These are phyloP conservation scores for Beauveria varroae DNA, from an alignment of 2,329 filamentous ascomycete species.

Conservation along the genomic window DNA sequence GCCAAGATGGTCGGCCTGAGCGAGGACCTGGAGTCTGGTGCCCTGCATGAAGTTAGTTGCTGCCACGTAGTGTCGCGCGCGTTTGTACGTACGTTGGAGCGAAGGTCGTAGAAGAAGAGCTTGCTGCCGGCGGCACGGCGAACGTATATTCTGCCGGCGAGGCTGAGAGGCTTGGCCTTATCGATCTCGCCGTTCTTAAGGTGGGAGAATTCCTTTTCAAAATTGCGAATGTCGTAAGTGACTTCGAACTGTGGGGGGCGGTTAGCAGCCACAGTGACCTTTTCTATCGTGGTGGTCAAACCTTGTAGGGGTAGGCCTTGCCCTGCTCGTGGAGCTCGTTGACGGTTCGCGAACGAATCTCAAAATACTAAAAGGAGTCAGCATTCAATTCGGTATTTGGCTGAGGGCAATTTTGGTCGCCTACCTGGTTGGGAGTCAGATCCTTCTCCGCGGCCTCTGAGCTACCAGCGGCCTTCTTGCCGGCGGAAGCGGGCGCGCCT, in stretches of 20 bases:
- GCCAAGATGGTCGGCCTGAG: constrained; percentile 71
- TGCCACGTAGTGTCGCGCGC: background rate
- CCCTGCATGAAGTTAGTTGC: constrained; percentile 27
- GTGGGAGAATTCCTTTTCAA: constrained; percentile 66
- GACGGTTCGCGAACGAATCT: constrained; percentile 81
- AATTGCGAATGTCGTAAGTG: constrained; percentile 74
- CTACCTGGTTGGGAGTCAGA: constrained; percentile 46
- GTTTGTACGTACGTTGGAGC: constrained; percentile 24
- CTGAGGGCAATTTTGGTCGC: background rate
- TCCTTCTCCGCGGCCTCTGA: constrained; percentile 59
- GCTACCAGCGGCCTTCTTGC: constrained; percentile 22
- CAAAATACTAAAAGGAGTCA: constrained; percentile 60
- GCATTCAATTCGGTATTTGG: background rate
- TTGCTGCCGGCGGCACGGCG: constrained; percentile 77
- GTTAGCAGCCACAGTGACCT: background rate
- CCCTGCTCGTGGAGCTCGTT: constrained; percentile 33
- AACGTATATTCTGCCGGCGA: constrained; percentile 85
- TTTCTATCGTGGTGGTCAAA: constrained; percentile 11
- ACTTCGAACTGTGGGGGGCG: constrained; percentile 56
- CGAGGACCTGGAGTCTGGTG: constrained; percentile 81
- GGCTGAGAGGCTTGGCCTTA: constrained; percentile 64
- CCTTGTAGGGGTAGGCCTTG: constrained; percentile 72
- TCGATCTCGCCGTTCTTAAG: constrained; percentile 83
- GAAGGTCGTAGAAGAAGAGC: constrained; percentile 78
- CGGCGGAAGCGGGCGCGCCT: constrained; percentile 57